Conservation (phyloP, 2,329 filamentous ascomycete species). For the Pseudogymnoascus sp. region DNA sequence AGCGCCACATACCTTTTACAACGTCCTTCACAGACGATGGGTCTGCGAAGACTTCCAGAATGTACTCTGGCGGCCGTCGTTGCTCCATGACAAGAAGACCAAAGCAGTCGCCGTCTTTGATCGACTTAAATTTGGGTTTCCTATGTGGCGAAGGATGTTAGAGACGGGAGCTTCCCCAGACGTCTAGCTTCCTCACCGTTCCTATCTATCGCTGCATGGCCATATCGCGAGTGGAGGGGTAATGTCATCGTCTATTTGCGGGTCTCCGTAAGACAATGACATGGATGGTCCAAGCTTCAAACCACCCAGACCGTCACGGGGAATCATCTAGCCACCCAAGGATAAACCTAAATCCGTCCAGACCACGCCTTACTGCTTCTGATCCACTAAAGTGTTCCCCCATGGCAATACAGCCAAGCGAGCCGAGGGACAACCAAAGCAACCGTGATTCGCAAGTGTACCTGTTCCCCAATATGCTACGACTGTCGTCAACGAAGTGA, state of each 20-base stretch:
- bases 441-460: slow-evolving; percentile 1
- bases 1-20: slow-evolving; percentile 64
- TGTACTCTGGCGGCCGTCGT: slow-evolving; percentile 70
- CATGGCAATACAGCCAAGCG: slow-evolving; percentile 3
- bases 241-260: slow-evolving; percentile 2
- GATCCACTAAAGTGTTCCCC: not conserved
- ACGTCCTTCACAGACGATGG: slow-evolving; percentile 84
- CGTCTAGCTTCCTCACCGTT: slow-evolving; percentile 8
- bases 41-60: slow-evolving; percentile 89
- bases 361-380: not conserved
- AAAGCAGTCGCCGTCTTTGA: not conserved
- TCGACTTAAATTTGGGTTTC: not conserved
- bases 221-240: slow-evolving; percentile 9
- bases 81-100: slow-evolving; percentile 47
- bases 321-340: not conserved
- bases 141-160: slow-evolving; percentile 5
- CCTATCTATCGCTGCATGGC: slow-evolving; percentile 6
- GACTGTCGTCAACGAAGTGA: not conserved
- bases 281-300: not conserved
- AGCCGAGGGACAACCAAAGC: slow-evolving; percentile 8
- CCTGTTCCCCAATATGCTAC: not conserved
- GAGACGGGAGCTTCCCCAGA: slow-evolving; percentile 9
- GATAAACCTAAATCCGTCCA: not conserved
- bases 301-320: not conserved
- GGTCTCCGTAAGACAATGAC: not conserved